Evolutionary conservation across 495 filamentous ascomycete genomes (phyloP).

Genomic region (Lophiotrema nucula): DNA sequence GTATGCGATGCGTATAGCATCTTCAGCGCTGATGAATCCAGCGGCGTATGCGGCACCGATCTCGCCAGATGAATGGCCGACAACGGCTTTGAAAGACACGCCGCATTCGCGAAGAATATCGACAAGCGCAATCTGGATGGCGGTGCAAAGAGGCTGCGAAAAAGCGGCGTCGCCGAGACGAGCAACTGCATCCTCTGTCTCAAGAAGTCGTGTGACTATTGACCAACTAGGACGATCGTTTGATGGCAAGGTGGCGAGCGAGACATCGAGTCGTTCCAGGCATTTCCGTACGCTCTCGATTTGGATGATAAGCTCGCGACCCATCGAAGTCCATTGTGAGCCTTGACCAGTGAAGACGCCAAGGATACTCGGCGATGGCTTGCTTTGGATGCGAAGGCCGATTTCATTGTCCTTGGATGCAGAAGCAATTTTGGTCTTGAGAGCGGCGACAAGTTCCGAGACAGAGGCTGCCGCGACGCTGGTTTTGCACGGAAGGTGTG

Average conservation of each 20-base stretch:
- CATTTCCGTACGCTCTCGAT: neutral
- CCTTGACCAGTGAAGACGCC: slow-evolving; percentile 34
- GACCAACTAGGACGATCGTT: slow-evolving; percentile 4
- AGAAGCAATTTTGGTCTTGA: too few species aligned
- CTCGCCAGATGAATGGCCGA: slow-evolving; percentile 24
- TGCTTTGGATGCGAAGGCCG: too few species aligned
- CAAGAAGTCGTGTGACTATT: slow-evolving; percentile 1
- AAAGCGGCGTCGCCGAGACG: neutral
- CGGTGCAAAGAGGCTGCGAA: slow-evolving; percentile 27
- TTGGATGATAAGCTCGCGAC: neutral
- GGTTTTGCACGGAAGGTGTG: neutral
- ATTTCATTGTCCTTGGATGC: too few species aligned
- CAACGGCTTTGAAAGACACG: slow-evolving; percentile 3
- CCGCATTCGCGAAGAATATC: neutral
- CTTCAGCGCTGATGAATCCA: slow-evolving; percentile 3
- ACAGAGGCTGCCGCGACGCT: neutral
- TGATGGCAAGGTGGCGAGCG: neutral
- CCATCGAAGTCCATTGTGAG: slow-evolving; percentile 20
- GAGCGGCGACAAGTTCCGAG: neutral
- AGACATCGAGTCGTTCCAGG: neutral
- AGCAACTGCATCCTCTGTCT: neutral
- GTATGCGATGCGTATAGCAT: slow-evolving; percentile 10
- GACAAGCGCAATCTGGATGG: slow-evolving; percentile 17
- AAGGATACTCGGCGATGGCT: too few species aligned
- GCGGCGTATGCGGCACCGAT: slow-evolving; percentile 25